Evolutionary conservation across 192 early-diverging fungal genomes (phyloP).

Genomic region (Fimicolochytrium jonesii): DNA sequence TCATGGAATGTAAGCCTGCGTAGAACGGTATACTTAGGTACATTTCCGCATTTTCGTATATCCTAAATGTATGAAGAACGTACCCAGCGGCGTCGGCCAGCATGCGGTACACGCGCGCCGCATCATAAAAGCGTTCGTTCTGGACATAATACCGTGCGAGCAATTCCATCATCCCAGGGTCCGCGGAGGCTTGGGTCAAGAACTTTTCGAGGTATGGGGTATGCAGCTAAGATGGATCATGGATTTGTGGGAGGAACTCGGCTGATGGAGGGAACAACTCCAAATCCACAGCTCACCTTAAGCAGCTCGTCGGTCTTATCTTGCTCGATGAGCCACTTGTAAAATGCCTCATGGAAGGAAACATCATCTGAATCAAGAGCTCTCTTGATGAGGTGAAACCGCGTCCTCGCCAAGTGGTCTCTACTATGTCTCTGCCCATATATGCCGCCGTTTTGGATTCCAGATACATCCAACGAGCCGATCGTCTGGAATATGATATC

Average conservation of each 20-base stretch:
- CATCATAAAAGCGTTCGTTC: slow-evolving; percentile 48
- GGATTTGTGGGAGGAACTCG: not conserved
- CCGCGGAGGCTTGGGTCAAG: slow-evolving; percentile 3
- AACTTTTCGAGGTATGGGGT: slow-evolving; percentile 36
- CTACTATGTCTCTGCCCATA: no score
- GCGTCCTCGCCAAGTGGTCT: no score
- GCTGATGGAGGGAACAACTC: not conserved
- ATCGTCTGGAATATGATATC: slow-evolving; percentile 11
- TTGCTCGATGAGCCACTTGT: slow-evolving; percentile 58
- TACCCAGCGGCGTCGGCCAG: not conserved
- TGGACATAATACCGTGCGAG: slow-evolving; percentile 68
- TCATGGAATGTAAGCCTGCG: no score
- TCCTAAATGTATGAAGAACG: not conserved
- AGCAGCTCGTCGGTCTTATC: slow-evolving; percentile 45
- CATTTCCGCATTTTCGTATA: not conserved
- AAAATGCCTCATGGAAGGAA: slow-evolving; percentile 64
- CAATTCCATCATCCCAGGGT: not conserved
- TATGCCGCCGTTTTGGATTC: no score
- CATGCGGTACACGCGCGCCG: slow-evolving; percentile 45
- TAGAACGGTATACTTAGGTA: no score
- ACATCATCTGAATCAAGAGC: slow-evolving; percentile 50
- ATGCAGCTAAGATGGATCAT: slow-evolving; percentile 1
- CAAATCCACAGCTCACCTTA: not conserved
- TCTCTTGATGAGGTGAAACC: slow-evolving; percentile 17
- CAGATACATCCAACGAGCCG: not conserved